Percentiles rank a stretch among this genome's conserved stretches.
Evolutionary conservation across 129 eudicot species (phyloP).

Genomic region (Daucus carota): DH1_v3.0 NC_030388.2:28480501-28481000

Average conservation of each 20-base stretch:
- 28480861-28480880: conserved; percentile 2
- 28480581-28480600: not conserved
- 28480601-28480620: not conserved
- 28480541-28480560: not conserved
- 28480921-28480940: not conserved
- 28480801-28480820: conserved; percentile 18
- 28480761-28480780: conserved; percentile 20
- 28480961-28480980: not conserved
- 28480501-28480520: not conserved
- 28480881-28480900: not conserved
- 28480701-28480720: conserved; percentile 18
- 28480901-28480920: not conserved
- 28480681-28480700: not conserved
- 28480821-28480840: not conserved
- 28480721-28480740: conserved; percentile 15
- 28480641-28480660: conserved; percentile 12
- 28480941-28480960: not conserved
- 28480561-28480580: not conserved
- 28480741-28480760: conserved; percentile 16
- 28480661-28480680: conserved; percentile 9
- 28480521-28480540: not conserved
- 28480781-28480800: conserved; percentile 11
- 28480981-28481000: not conserved
- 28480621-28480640: not conserved
- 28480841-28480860: conserved; percentile 1